phyloP scores from a whole-genome alignment of 2,329 filamentous ascomycete genomes.

The Monosporascus sp. region DNA sequence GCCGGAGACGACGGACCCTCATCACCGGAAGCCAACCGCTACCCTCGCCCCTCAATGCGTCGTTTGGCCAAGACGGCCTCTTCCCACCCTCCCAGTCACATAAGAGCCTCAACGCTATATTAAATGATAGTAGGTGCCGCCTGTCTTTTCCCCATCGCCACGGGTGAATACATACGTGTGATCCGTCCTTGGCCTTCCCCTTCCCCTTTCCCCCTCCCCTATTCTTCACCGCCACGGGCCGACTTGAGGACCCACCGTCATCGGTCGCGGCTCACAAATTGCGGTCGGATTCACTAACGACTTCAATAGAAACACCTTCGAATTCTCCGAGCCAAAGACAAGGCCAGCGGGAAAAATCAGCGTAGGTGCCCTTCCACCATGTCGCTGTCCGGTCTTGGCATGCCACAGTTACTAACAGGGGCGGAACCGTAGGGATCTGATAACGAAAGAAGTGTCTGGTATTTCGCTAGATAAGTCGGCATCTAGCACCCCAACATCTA shows the following conservation, averaged over 20 bases:
- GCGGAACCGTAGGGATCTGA: constrained; percentile 59
- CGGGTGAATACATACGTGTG: not conserved
- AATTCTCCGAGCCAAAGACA: constrained; percentile 60
- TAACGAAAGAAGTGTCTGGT: constrained; percentile 88
- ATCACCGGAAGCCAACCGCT: constrained; percentile 97
- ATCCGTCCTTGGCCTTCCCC: not conserved
- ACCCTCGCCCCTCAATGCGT: constrained; percentile 88
- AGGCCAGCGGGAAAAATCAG: constrained; percentile 84
- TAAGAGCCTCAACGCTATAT: constrained; percentile 75
- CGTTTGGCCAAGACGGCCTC: constrained; percentile 75
- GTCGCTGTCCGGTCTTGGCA: not conserved
- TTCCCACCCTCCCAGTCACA: constrained; percentile 59
- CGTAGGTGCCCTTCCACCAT: constrained; percentile 54
- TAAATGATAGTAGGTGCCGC: constrained; percentile 64
- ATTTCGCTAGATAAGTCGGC: constrained; percentile 80
- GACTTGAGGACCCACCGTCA: not conserved
- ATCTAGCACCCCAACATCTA: constrained; percentile 33
- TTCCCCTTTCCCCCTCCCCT: no score
- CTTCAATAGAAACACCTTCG: constrained; percentile 33
- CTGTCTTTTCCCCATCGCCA: not conserved
- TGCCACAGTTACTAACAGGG: constrained; percentile 5
- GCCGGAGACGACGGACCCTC: constrained; percentile 81
- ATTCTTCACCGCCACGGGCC: not conserved
- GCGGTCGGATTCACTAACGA: constrained; percentile 21
- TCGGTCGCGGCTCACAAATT: not conserved